Evolutionary conservation across 495 filamentous ascomycete genomes (phyloP).

Genomic region (Pseudomonodictys pantanalensis): DNA sequence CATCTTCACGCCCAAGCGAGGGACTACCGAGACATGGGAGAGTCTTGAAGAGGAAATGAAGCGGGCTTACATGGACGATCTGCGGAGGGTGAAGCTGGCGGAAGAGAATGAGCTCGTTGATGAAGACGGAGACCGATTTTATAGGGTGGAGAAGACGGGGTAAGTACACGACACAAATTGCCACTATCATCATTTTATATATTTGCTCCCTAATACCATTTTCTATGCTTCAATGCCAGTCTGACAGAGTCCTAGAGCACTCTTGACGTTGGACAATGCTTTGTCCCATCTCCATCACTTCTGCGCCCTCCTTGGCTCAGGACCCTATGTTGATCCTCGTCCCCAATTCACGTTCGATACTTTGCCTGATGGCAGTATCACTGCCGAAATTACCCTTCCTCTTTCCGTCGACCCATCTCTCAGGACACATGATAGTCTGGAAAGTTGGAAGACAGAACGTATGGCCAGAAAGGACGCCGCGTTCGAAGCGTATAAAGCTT

Average conservation of each 20-base stretch:
- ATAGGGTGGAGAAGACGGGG: constrained; percentile 56
- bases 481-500: constrained; percentile 71
- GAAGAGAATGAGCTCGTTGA: constrained; percentile 53
- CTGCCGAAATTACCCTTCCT: constrained; percentile 67
- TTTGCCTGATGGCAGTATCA: constrained; percentile 38
- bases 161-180: no score
- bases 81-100: constrained; percentile 50
- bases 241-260: constrained; percentile 58
- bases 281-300: constrained; percentile 79
- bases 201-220: no score
- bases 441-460: constrained; percentile 66
- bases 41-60: constrained; percentile 72
- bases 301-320: constrained; percentile 59
- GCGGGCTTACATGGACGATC: constrained; percentile 66
- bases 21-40: constrained; percentile 50
- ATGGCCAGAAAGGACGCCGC: constrained; percentile 79
- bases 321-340: constrained; percentile 53
- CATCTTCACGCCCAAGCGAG: constrained; percentile 54
- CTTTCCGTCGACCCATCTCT: constrained; percentile 62
- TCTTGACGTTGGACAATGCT: constrained; percentile 69
- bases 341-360: constrained; percentile 50
- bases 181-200: no score
- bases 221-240: constrained; percentile 13
- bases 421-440: constrained; percentile 53
- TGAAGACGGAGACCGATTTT: constrained; percentile 45